Percentiles rank a stretch among this genome's conserved stretches.
Evolutionary conservation across 2,329 filamentous ascomycete genomes (phyloP).

Genomic region (Aspergillus quadrilineatus): DNA sequence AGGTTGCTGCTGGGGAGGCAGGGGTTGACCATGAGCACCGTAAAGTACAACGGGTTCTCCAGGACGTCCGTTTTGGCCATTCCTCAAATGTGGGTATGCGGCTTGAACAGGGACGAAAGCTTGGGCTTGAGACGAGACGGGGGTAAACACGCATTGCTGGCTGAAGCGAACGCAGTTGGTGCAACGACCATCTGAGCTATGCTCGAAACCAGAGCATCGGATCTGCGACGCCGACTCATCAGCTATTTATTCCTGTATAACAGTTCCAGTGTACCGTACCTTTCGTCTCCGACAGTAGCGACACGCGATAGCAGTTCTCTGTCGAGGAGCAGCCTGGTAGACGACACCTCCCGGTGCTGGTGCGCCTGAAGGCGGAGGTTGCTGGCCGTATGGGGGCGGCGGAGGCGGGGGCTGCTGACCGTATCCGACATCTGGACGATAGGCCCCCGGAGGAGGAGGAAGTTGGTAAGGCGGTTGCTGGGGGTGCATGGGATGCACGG

Average conservation of each 20-base stretch:
- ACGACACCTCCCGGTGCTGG: slow-evolving; percentile 25
- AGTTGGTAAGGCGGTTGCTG: slow-evolving; percentile 46
- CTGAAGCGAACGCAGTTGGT: slow-evolving; percentile 72
- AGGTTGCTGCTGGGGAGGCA: slow-evolving; percentile 46
- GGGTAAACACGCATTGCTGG: slow-evolving; percentile 75
- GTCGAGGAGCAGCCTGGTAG: slow-evolving; percentile 48
- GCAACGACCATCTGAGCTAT: slow-evolving; percentile 69
- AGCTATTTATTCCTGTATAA: not conserved
- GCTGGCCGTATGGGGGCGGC: slow-evolving; percentile 33
- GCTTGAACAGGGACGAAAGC: slow-evolving; percentile 73
- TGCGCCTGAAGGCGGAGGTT: slow-evolving; percentile 35
- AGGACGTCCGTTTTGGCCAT: slow-evolving; percentile 33
- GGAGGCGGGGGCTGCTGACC: slow-evolving; percentile 38
- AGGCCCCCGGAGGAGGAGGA: slow-evolving; percentile 44
- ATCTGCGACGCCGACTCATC: slow-evolving; percentile 52
- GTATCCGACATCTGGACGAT: slow-evolving; percentile 43
- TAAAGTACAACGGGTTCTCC: slow-evolving; percentile 45
- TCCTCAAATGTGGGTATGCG: slow-evolving; percentile 58
- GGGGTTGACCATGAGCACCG: slow-evolving; percentile 51
- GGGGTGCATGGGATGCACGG: slow-evolving; percentile 42
- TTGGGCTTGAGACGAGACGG: slow-evolving; percentile 70
- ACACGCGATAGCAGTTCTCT: slow-evolving; percentile 53
- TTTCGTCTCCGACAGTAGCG: slow-evolving; percentile 54
- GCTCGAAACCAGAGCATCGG: slow-evolving; percentile 73
- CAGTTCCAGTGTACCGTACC: slow-evolving; percentile 33